Evolutionary conservation across 148 eudicot genomes (phyloP).

Genomic region (Rhododendron ferrugineum): DNA sequence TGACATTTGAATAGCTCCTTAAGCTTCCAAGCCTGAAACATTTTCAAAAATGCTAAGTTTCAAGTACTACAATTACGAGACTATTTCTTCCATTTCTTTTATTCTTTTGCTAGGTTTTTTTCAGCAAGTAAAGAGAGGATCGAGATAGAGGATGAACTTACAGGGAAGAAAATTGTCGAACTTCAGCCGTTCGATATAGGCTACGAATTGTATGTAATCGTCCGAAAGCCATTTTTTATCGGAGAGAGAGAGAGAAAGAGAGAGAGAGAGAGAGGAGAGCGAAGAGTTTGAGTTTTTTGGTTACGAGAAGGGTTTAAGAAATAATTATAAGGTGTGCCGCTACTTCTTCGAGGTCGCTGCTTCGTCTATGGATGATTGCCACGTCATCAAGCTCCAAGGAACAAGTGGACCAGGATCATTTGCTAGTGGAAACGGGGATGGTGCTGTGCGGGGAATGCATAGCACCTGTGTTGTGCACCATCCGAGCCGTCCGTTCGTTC

Average conservation of each 20-base stretch:
- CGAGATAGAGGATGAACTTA: constrained; percentile 7
- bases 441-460: too few relatives aligned
- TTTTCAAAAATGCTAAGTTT: background rate
- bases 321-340: background rate
- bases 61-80: background rate
- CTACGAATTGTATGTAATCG: constrained; percentile 15
- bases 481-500: too few relatives aligned
- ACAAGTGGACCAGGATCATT: background rate
- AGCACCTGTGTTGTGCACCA: too few relatives aligned
- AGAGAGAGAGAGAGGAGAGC: background rate
- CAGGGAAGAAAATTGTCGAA: constrained; percentile 11
- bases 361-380: background rate
- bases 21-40: constrained; percentile 43
- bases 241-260: background rate
- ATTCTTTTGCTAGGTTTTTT: background rate
- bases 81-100: background rate
- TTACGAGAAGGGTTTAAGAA: constrained; percentile 12
- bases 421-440: background rate
- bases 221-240: constrained; percentile 16
- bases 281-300: background rate
- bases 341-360: background rate
- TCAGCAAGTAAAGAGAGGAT: background rate
- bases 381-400: background rate
- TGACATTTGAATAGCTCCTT: constrained; percentile 31
- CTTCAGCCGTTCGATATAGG: constrained; percentile 10